Evolutionary conservation across 257 asterid species (phyloP).

Genomic region (Nyctanthes arbortristis): DNA sequence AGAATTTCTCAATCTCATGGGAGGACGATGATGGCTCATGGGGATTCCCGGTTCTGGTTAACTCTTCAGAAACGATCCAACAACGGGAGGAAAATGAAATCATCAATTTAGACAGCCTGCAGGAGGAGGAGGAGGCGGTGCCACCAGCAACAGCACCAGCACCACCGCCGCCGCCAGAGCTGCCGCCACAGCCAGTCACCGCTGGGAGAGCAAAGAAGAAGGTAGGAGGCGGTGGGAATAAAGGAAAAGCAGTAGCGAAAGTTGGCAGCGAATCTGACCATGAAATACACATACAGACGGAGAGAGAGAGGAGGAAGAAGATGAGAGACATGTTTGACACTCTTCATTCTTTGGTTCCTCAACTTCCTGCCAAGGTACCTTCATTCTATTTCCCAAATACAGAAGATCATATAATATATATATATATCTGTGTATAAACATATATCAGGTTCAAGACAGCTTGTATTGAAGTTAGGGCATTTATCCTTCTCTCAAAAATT

Average conservation of each 20-base stretch:
- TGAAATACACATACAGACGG: neutral
- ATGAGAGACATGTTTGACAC: slow-evolving; percentile 1
- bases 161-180: neutral
- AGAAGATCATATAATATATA: neutral
- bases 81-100: neutral
- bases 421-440: neutral
- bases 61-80: neutral
- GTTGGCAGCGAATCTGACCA: neutral
- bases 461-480: neutral
- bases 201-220: neutral
- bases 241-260: neutral
- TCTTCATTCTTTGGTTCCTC: neutral
- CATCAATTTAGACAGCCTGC: neutral
- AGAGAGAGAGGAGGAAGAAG: slow-evolving; percentile 9
- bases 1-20: neutral
- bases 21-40: neutral
- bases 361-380: neutral
- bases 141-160: neutral
- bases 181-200: neutral
- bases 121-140: neutral
- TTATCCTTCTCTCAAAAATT: neutral
- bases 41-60: neutral
- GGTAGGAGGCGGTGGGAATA: neutral
- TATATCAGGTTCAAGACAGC: too few relatives aligned
- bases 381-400: neutral